Base-by-base conservation (phyloP, 495 filamentous ascomycete species). In the Pyrenula aspistea region DNA sequence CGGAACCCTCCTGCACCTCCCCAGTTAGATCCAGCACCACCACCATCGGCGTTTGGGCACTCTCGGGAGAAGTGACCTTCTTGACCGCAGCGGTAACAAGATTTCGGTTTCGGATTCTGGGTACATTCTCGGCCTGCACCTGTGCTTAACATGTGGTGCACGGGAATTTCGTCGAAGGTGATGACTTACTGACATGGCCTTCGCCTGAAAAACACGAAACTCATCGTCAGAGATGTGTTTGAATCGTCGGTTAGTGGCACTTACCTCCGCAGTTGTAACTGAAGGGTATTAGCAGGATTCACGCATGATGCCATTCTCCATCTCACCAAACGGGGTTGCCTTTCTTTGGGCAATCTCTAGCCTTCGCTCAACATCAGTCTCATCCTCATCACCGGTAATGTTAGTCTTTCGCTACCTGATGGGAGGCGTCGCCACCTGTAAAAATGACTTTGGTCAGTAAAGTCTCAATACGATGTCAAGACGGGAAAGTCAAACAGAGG, bases 261-360 rank as follows among this genome's bases (percentile, higher is more conserved):
- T 72, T 76, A 85, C 84, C 83, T 66, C 83, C 83, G 66, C 87
- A 91, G 76, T 89, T 89, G 73, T 89, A 91, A 78, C 80, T 83
- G 69, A 57, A 51, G 24, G 8, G 56, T 51, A 55, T 68, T 65
- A 65, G 68, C 52, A 65, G 49, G 70, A 53, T 47, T 15, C 54
- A 59, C 4, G 42, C 31, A 53, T 51, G 53, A 55, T 52, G 23
- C 56, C 15, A 31, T 22, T 55, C 59, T 47, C 56, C n/a, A 56
- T 68, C 76, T 71, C 75, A 89, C 84, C 92, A 97, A 67, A 91
- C 94, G 51, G 91, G 87, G 56, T 85, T 89, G 58, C 89, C 90
- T 74, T 91, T 88, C 79, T 86, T 91, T 61, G 92, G 91, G 80
- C 92, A 97, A 64, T 96, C 92, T 65, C 91, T 89, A 62, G 91